Conservation (phyloP, 176 grass and related monocot genomes). For the Puccinellia tenuiflora region DNA sequence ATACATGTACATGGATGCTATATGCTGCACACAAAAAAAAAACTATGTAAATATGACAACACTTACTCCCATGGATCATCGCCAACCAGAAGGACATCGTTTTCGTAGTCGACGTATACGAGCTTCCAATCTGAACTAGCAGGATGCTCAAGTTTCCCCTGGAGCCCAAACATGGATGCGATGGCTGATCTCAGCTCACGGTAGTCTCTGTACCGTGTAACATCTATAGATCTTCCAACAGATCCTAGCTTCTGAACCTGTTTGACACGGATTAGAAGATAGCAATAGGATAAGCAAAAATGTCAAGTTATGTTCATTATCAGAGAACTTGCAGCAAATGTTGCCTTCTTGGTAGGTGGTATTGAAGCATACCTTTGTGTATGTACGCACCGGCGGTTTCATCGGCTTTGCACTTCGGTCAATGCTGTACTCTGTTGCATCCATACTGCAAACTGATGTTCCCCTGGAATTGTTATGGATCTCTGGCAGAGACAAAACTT, state of each 20-base stretch:
- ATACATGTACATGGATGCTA: background rate
- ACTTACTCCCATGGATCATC: conserved; percentile 99
- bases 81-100: conserved; percentile 89
- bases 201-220: conserved; percentile 87
- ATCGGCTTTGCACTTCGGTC: conserved; percentile 40
- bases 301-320: background rate
- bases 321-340: background rate
- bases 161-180: conserved; percentile 84
- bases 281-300: background rate
- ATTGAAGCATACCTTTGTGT: conserved; percentile 65
- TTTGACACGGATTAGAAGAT: conserved; percentile 1
- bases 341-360: background rate
- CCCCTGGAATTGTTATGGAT: conserved; percentile 50
- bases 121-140: conserved; percentile 87
- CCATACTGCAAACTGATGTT: conserved; percentile 78
- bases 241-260: conserved; percentile 94
- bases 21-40: background rate
- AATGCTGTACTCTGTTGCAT: conserved; percentile 43
- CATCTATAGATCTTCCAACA: conserved; percentile 96
- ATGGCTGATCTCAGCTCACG: conserved; percentile 80
- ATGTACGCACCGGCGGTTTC: conserved; percentile 77
- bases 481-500: conserved; percentile 44
- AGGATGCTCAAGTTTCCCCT: conserved; percentile 76
- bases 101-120: conserved; percentile 95
- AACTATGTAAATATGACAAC: background rate